Base-by-base conservation (phyloP, 768 basidiomycete species). In the Boletus sensibilis region DNA sequence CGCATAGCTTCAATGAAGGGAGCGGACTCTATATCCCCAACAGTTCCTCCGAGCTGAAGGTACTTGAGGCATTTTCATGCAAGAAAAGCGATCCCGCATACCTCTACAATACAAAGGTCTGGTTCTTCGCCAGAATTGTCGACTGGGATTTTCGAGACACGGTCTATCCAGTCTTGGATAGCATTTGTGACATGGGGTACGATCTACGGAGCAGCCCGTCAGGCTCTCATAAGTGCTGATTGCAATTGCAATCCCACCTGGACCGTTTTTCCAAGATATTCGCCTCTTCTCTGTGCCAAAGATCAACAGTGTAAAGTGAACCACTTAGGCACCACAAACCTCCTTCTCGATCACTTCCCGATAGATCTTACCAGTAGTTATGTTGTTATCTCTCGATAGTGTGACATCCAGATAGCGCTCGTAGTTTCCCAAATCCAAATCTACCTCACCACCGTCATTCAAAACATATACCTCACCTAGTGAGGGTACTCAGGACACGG, bases 1-100 rank as follows among this genome's bases (percentile, higher is more conserved):
- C 96, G 87, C 90, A 99, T 94, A 1, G 96, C 96, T 72, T 99
- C 96, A 44, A 99, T 81, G 72, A 99, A 99, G 3, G 96, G 96
- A 4, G 95, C 95, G 7, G 94, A 97, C 67, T 99, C 96, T 70
- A 99, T 99, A 67, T 99, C 96, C 43, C 96, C 96, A 16, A 99
- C 96, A 0, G 96, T 99, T 21, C 96, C 96, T 53, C 96, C 96
- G 58, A 99, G 89, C 93, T 95, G 58, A n/a, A 7, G 14, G 38
- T 5, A 18, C 21, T 35, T 63, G 52, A 66, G 48, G 51, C 3
- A 13, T 29, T 38, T 53, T 16, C n/a, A 34, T 21, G 52, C 34
- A 39, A 50, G 42, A 38, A 27, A 23, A 49, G 50, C 29, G 50
- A 23, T 57, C 55, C 38, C 41, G n/a, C 78, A 53, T 56, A 95